Evolutionary conservation across 768 basidiomycete species (phyloP), one percentile per base, ranked within the genome.

Genomic region (Serendipita sp.): DNA sequence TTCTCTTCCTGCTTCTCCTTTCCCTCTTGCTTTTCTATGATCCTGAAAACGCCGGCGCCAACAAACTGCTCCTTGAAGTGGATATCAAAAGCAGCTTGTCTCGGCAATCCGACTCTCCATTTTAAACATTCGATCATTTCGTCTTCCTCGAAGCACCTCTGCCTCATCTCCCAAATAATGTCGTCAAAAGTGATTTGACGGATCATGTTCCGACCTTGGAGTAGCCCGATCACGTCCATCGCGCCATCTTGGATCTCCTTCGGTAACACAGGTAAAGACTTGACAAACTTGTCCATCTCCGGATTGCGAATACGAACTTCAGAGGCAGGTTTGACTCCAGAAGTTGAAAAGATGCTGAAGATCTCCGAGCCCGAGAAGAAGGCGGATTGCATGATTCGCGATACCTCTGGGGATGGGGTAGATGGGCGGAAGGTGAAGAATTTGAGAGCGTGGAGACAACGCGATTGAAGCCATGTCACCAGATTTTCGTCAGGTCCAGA

Each of bases 381-480:
- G 1, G 86, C 84, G 0, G 78, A 74, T 71, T 92, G 86, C 65
- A 94, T 80, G 15, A 82, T 73, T 8, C 74, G 75, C 0, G 90
- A 85, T 35, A 97, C 89, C 54, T 88, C 82, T 1, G 83, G 72
- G 0, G 89, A 91, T 0, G 95, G 95, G 0, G 95, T 95, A 0
- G 95, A 95, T 2, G 80, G 76, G 68, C 85, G 82, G 74, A 92
- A 97, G 1, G 89, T 87, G 77, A 96, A 97, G 76, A 96, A 96
- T 66, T 83, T 84, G 63, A 96, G 77, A 3, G 86, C 81, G 69
- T 97, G 95, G 16, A 92, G 74, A 13, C 84, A 85, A 15, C 86
- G 81, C 30, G 74, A 73, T 28, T 78, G 78, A 10, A 93, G 73
- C 48, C 84, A 79, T 5, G 7, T 41, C 13, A 13, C 38, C 5